phyloP scores from a whole-genome alignment of 768 basidiomycete species.

The Collybiopsis luxurians region DNA sequence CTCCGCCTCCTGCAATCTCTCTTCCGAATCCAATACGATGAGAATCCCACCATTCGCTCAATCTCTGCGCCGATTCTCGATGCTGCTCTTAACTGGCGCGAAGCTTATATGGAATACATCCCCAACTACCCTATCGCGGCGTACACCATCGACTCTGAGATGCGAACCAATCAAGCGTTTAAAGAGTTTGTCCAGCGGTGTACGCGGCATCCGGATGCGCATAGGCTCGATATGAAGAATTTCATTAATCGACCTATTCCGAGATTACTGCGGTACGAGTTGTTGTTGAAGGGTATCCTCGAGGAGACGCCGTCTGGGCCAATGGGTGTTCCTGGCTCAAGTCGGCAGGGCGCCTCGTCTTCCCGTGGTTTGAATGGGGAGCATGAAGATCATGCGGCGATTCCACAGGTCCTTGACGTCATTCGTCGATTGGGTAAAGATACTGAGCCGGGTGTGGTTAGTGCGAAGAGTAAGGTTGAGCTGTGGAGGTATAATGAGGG shows the following conservation, averaged over 20 bases:
- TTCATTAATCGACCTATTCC: slow-evolving; percentile 94
- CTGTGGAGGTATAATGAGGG: slow-evolving; percentile 84
- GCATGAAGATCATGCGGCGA: slow-evolving; percentile 58
- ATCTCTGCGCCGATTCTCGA: slow-evolving; percentile 74
- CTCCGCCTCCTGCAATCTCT: slow-evolving; percentile 73
- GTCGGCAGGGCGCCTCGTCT: background rate
- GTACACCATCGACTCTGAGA: slow-evolving; percentile 84
- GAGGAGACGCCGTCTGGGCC: slow-evolving; percentile 57
- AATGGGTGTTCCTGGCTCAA: background rate
- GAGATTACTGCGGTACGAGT: slow-evolving; percentile 82
- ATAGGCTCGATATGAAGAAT: slow-evolving; percentile 86
- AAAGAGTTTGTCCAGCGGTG: slow-evolving; percentile 64
- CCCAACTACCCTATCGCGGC: slow-evolving; percentile 90
- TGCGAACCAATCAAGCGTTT: slow-evolving; percentile 77
- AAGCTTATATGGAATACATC: slow-evolving; percentile 91
- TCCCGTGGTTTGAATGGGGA: slow-evolving; percentile 25
- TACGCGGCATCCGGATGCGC: slow-evolving; percentile 68
- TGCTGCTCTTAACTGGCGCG: slow-evolving; percentile 89
- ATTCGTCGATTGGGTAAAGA: slow-evolving; percentile 86
- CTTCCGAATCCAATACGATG: slow-evolving; percentile 84
- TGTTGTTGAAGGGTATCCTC: slow-evolving; percentile 77
- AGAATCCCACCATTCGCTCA: slow-evolving; percentile 75
- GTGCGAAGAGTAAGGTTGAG: slow-evolving; percentile 86
- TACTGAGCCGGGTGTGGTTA: slow-evolving; percentile 81
- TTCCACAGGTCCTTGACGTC: slow-evolving; percentile 78